Percentiles rank a stretch among this genome's conserved stretches.
Evolutionary conservation across 2,329 filamentous ascomycete genomes (phyloP).

Genomic region (Diplodia scrobiculata): DNA sequence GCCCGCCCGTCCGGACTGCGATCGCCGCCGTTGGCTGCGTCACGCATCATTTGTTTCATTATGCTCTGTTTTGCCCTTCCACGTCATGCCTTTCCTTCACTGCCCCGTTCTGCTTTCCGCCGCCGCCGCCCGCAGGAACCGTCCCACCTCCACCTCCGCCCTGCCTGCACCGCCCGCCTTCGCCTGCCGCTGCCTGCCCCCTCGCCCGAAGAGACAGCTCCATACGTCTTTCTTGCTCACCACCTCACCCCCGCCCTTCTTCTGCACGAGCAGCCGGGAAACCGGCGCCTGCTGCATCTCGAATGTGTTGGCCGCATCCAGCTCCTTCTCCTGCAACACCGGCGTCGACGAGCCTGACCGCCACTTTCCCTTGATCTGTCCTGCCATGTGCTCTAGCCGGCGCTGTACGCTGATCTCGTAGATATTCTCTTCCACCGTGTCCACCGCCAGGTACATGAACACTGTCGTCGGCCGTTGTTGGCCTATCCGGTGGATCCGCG

Average conservation of each 20-base stretch:
- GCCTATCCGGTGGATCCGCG: constrained; percentile 91
- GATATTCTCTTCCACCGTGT: constrained; percentile 89
- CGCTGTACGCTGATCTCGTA: constrained; percentile 81
- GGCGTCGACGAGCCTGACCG: constrained; percentile 38
- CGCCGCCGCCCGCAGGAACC: constrained; percentile 58
- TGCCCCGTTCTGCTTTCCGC: constrained; percentile 50
- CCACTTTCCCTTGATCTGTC: constrained; percentile 30
- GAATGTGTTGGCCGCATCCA: constrained; percentile 82
- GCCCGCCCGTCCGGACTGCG: too few species aligned
- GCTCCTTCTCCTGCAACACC: constrained; percentile 58
- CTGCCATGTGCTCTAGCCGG: constrained; percentile 74
- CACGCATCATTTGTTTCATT: too few species aligned
- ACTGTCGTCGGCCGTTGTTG: constrained; percentile 86
- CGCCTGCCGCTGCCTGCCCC: constrained; percentile 37
- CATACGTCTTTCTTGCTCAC: constrained; percentile 79
- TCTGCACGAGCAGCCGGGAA: constrained; percentile 69
- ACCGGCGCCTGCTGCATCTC: constrained; percentile 76
- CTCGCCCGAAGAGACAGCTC: constrained; percentile 79
- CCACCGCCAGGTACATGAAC: constrained; percentile 90
- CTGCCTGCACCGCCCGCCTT: constrained; percentile 40
- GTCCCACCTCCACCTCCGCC: constrained; percentile 51
- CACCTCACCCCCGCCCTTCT: constrained; percentile 72
- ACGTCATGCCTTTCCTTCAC: not conserved
- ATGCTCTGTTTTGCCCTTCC: too few species aligned
- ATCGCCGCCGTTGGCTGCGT: too few species aligned